These are phyloP conservation scores for Brettanomyces nanus DNA, from an alignment of 805 yeast species.

Conservation along the genomic window DNA sequence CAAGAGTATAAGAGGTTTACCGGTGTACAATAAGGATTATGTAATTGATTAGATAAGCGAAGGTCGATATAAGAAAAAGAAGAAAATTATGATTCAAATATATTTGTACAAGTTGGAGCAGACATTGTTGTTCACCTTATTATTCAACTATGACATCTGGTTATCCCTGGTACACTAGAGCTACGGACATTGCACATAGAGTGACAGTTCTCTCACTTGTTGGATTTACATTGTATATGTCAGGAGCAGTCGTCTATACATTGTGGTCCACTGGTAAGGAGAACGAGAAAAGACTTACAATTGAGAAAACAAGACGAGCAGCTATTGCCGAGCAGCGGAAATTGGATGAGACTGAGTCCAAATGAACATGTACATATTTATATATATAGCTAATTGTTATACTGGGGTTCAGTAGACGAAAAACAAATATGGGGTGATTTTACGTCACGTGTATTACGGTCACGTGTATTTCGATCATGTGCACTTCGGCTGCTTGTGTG, in stretches of 20 bases:
- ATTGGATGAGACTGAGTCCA: not conserved
- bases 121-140: too few species aligned
- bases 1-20: not conserved
- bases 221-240: slow-evolving; percentile 43
- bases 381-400: too few species aligned
- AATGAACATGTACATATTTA: not conserved
- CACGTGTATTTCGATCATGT: too few species aligned
- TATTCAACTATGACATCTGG: slow-evolving; percentile 4
- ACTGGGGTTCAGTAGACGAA: too few species aligned
- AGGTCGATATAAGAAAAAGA: too few species aligned
- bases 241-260: slow-evolving; percentile 43
- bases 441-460: too few species aligned
- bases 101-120: too few species aligned
- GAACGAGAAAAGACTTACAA: slow-evolving; percentile 35
- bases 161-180: slow-evolving; percentile 71
- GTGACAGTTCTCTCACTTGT: slow-evolving; percentile 58
- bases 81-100: too few species aligned
- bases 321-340: slow-evolving; percentile 10
- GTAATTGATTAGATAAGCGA: too few species aligned
- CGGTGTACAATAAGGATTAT: too few species aligned
- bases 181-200: slow-evolving; percentile 66
- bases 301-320: slow-evolving; percentile 21
- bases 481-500: too few species aligned
- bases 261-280: slow-evolving; percentile 45
- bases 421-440: too few species aligned